Evolutionary conservation across 352 stramenopile species (phyloP).

Genomic region (Phytophthora hybrid): DNA sequence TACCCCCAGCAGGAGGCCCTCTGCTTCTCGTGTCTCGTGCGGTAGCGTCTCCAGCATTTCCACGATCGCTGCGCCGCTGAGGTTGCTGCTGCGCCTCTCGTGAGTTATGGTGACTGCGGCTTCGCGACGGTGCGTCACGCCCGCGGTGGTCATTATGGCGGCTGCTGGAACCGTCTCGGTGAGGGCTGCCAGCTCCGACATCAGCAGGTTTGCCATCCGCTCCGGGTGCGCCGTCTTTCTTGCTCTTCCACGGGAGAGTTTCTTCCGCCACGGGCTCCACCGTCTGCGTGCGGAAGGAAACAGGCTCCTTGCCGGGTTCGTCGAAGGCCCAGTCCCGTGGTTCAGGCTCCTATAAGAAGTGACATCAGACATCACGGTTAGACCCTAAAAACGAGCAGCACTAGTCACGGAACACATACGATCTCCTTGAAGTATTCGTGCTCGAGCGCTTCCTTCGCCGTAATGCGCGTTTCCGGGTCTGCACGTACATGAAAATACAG

Average conservation of each 20-base stretch:
- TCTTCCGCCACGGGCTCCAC: conserved; percentile 84
- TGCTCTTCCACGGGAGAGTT: conserved; percentile 70
- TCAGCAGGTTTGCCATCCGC: conserved; percentile 29
- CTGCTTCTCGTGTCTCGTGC: conserved; percentile 38
- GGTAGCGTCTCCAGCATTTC: conserved; percentile 38
- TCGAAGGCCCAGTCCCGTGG: conserved; percentile 89
- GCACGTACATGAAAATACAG: conserved; percentile 15
- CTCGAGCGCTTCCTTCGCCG: conserved; percentile 90
- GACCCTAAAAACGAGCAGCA: background rate
- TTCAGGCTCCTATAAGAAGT: conserved; percentile 68
- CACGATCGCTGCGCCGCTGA: conserved; percentile 55
- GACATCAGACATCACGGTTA: background rate
- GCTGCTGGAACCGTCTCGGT: conserved; percentile 41
- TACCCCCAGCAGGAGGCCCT: conserved; percentile 30
- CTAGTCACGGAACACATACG: conserved; percentile 43
- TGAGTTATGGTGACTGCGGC: conserved; percentile 60
- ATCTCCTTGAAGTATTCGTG: conserved; percentile 95
- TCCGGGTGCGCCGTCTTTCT: conserved; percentile 51
- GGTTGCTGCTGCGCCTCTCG: conserved; percentile 46
- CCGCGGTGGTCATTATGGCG: conserved; percentile 51
- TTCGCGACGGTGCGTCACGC: conserved; percentile 44
- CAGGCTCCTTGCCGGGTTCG: conserved; percentile 86
- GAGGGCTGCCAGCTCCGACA: conserved; percentile 37
- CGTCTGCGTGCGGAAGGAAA: conserved; percentile 87
- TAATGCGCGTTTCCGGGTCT: conserved; percentile 92